Percentiles rank a stretch among this genome's conserved stretches.
Evolutionary conservation across 2,329 filamentous ascomycete species (phyloP).

Genomic region (Claviceps sp.): DNA sequence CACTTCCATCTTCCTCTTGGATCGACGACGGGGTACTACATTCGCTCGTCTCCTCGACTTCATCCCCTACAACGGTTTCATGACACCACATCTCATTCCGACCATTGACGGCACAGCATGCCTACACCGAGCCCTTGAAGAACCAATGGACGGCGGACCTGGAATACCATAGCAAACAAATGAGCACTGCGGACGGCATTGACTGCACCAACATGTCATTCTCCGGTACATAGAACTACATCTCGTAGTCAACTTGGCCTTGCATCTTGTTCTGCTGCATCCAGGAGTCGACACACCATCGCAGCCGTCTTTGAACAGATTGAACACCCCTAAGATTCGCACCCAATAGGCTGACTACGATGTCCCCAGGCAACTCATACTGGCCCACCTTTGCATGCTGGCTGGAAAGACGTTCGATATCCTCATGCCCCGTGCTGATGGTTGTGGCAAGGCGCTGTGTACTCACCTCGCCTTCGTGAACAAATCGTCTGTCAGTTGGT

Average conservation of each 20-base stretch:
- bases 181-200: too few species aligned
- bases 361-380: neutral
- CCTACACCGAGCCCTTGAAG: neutral
- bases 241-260: slow-evolving; percentile 2
- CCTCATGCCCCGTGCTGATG: neutral
- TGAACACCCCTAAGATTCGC: neutral
- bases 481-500: neutral
- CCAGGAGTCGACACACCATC: slow-evolving; percentile 1
- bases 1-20: neutral
- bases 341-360: neutral
- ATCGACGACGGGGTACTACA: neutral
- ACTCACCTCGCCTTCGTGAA: neutral
- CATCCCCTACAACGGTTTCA: neutral
- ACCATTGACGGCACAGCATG: neutral
- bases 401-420: neutral
- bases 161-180: too few species aligned
- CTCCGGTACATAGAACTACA: neutral
- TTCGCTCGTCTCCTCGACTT: neutral
- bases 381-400: neutral
- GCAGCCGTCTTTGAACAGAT: slow-evolving; percentile 1
- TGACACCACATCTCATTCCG: neutral
- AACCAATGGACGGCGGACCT: neutral
- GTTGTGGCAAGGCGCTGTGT: neutral
- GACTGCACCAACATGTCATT: too few species aligned
- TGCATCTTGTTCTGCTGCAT: neutral